phyloP scores from a whole-genome alignment of 352 stramenopile species.

The Globisporangium heterothallicum region DNA sequence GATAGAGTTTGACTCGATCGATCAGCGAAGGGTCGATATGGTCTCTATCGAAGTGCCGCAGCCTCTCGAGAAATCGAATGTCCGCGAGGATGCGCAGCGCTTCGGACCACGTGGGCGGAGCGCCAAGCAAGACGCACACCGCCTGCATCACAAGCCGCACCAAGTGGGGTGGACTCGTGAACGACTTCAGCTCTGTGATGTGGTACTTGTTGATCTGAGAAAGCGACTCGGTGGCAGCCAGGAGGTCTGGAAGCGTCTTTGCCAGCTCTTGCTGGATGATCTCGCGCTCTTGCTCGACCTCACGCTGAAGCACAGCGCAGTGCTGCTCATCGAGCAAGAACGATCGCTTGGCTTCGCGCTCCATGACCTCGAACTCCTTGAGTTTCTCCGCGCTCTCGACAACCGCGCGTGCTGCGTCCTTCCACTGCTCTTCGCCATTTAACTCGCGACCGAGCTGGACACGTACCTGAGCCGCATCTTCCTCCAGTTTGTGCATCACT shows the following conservation, averaged over 20 bases:
- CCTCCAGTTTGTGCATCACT: conserved; percentile 3
- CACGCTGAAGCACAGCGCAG: conserved; percentile 40
- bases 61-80: conserved; percentile 60
- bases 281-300: conserved; percentile 52
- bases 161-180: conserved; percentile 62
- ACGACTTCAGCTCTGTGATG: conserved; percentile 79
- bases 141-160: conserved; percentile 75
- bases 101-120: conserved; percentile 57
- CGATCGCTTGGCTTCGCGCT: conserved; percentile 33
- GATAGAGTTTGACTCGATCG: conserved; percentile 48
- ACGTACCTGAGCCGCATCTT: not conserved
- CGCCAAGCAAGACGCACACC: conserved; percentile 59
- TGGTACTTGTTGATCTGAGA: conserved; percentile 76
- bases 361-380: conserved; percentile 25
- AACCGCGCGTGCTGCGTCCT: conserved; percentile 28
- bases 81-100: conserved; percentile 59
- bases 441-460: conserved; percentile 21
- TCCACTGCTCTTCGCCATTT: conserved; percentile 28
- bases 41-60: conserved; percentile 58
- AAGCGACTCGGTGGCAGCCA: conserved; percentile 49
- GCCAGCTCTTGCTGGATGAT: conserved; percentile 52
- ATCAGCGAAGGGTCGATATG: conserved; percentile 36
- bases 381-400: conserved; percentile 21
- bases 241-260: conserved; percentile 54
- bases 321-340: conserved; percentile 59